Evolutionary conservation across 1,284 basidiomycete genomes (phyloP), one percentile per base, ranked within the genome.

Genomic region (Peniophora sp.): DNA sequence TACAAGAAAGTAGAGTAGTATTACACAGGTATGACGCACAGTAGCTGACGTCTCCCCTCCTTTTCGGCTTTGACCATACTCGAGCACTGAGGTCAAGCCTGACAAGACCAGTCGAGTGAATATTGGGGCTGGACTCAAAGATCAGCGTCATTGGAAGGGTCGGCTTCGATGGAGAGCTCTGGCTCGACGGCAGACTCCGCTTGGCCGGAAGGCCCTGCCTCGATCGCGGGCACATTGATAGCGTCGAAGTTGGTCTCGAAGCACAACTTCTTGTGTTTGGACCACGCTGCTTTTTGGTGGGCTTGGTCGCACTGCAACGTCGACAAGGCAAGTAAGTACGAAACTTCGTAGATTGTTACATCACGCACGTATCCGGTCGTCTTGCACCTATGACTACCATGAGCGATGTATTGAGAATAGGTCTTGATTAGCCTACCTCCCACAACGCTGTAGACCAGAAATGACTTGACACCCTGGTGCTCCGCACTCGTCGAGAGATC

Each of bases 251-350:
- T 32, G 27, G 27, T 32, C 6, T 6, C 24, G 37, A 49, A 49
- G 32, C 47, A 48, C 10, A 48, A 12, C 10, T 20, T 20, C 47
- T 48, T 48, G 24, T 48, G 47, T 12, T 23, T 17, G n/a, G 47
- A 41, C 48, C 48, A 49, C 3, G 37, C 18, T 39, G 42, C 37
- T 27, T 36, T 49, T 22, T 49, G 48, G 24, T 49, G 48, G n/a
- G n/a, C 35, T 11, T 18, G 9, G 32, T 37, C 39, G 24, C 48
- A 43, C 48, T 49, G 43, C 17, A 17, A 10, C 6, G 11, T 22
- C 18, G 32, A 14, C 37, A 41, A 20, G 5, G 18, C n/a, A n/a
- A 41, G 18, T 41, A 41, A 20, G 8, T 41, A 41, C 35, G 20
- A 39, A 18, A 32, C 41, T 20, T 24, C 20, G 23, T 27, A 41